Base-by-base conservation (phyloP, 1,139 yeast species). In the Magnusiomyces ingens region DNA sequence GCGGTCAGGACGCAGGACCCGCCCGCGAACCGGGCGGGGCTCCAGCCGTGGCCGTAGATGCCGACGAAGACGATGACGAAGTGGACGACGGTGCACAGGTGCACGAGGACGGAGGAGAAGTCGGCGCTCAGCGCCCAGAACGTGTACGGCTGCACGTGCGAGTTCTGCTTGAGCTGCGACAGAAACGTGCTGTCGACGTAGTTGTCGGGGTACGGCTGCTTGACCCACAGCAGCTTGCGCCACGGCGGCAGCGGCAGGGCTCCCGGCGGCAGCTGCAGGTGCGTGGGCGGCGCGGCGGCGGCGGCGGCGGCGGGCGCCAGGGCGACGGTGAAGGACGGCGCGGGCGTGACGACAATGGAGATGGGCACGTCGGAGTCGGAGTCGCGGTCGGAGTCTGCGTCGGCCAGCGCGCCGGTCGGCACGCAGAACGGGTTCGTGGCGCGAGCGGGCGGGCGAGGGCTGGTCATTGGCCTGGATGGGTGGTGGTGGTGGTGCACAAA, bases 191-290 rank as follows among this genome's bases (percentile, higher is more conserved):
- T 70, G 64, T 90, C 95, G 1, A 95, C 93, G 70, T 88, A 88
- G 68, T 90, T 93, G 67, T 93, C 99, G 0, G 96, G 95, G 64
- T 83, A 91, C 13, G 87, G 87, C 65, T 91, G 97, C 57, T 79
- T 78, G 46, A 86, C 78, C 84, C 96, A 93, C n/a, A 93, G 76
- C 47, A 90, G 78, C 64, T 94, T 87, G 62, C 85, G 78, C 98
- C 98, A 91, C 15, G 76, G 72, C 35, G 48, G 53, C 3, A 19
- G 17, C 6, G 26, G 18, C 22, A 6, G 19, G 4, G 43, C 21
- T 26, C 32, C 32, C 32, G 4, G 32, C 8, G 32, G 32, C 8
- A 26, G 32, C 8, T 26, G 32, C 8, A 26, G 8, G 8, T 26
- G 32, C 8, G 32, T 26, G 32, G 32, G 4, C 4, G 32, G 4